Evolutionary conservation across 2,329 filamentous ascomycete genomes (phyloP).

Genomic region (Trichothecium roseum): DNA sequence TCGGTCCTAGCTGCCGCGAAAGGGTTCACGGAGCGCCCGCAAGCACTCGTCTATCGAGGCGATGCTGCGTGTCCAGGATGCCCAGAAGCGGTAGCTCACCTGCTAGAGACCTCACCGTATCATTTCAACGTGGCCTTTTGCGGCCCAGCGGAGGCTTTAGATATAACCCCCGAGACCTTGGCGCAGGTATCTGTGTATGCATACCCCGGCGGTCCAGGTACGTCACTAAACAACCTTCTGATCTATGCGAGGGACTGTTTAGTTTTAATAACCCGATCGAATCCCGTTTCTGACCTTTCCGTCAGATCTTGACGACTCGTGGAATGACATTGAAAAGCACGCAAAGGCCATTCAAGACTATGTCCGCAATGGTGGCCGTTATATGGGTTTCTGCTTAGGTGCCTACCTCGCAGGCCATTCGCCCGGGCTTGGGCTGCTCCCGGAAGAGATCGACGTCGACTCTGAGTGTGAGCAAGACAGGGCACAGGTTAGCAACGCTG

Average conservation of each 20-base stretch:
- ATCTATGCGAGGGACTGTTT: too few species aligned
- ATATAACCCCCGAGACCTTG: constrained; percentile 7
- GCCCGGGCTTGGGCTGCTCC: constrained; percentile 12
- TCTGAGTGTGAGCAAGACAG: constrained; percentile 6
- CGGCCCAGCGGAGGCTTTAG: constrained; percentile 8
- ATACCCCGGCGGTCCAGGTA: constrained; percentile 1
- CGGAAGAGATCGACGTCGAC: constrained; percentile 2
- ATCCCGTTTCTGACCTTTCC: too few species aligned
- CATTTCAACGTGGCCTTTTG: constrained; percentile 11
- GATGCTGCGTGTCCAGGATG: constrained; percentile 9
- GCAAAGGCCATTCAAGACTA: constrained; percentile 8
- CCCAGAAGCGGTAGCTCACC: constrained; percentile 8
- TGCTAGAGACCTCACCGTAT: constrained; percentile 10
- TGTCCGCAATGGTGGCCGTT: constrained; percentile 11
- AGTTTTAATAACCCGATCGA: too few species aligned
- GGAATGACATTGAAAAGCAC: constrained; percentile 6
- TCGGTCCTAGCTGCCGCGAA: too few species aligned
- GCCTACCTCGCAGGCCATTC: constrained; percentile 13
- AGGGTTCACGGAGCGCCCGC: too few species aligned
- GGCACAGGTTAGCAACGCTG: constrained; percentile 8
- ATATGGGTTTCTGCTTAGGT: constrained; percentile 16
- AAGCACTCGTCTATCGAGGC: constrained; percentile 12
- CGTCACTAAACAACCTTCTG: too few species aligned
- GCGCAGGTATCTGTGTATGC: constrained; percentile 2
- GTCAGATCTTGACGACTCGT: constrained; percentile 11